phyloP scores from a whole-genome alignment of 2,329 filamentous ascomycete genomes.

The Fusarium liriodendri region DNA sequence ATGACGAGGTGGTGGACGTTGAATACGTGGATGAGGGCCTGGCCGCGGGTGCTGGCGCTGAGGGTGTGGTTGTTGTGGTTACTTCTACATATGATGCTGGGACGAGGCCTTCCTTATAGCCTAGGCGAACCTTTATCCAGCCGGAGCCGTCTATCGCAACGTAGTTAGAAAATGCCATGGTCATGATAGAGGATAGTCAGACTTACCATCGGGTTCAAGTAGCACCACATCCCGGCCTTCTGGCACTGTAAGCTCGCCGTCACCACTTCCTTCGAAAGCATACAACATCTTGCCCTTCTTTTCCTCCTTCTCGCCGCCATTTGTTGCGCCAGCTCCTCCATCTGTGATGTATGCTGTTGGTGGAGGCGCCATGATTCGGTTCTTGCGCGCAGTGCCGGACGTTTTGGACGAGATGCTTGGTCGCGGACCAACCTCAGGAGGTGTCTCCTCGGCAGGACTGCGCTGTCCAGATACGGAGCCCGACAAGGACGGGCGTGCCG shows the following conservation, averaged over 20 bases:
- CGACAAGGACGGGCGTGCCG: slow-evolving; percentile 78
- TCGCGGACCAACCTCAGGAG: slow-evolving; percentile 37
- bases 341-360: slow-evolving; percentile 83
- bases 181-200: neutral
- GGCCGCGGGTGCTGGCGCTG: slow-evolving; percentile 57
- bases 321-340: slow-evolving; percentile 61
- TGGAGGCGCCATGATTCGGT: slow-evolving; percentile 87
- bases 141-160: slow-evolving; percentile 82
- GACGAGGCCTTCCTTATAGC: slow-evolving; percentile 84
- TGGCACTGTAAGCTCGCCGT: slow-evolving; percentile 82
- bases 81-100: slow-evolving; percentile 87
- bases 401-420: slow-evolving; percentile 46
- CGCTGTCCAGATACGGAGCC: slow-evolving; percentile 63
- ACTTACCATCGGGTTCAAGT: slow-evolving; percentile 87
- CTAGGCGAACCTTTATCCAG: slow-evolving; percentile 86
- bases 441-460: slow-evolving; percentile 64
- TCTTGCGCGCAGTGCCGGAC: slow-evolving; percentile 61
- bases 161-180: slow-evolving; percentile 16
- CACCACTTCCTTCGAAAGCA: slow-evolving; percentile 80
- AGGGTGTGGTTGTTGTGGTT: slow-evolving; percentile 55
- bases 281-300: slow-evolving; percentile 92
- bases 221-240: slow-evolving; percentile 84
- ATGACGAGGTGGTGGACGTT: slow-evolving; percentile 65
- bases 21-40: slow-evolving; percentile 83
- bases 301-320: slow-evolving; percentile 54